Evolutionary conservation across 768 basidiomycete genomes (phyloP).

Genomic region (Terana coerulea): DNA sequence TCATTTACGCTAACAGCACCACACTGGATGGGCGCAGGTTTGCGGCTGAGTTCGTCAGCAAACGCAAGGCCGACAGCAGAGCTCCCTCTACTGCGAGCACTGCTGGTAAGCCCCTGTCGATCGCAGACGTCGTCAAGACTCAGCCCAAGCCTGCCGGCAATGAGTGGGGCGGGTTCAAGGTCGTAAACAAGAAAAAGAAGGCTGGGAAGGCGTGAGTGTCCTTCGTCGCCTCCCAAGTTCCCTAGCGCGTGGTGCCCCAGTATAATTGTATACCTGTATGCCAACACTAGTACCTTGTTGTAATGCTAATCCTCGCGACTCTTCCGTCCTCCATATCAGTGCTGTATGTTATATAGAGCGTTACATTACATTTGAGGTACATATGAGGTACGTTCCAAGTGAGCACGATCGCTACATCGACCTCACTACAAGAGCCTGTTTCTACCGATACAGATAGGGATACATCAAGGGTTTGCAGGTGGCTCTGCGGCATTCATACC

Average conservation of each 20-base stretch:
- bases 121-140: constrained; percentile 88
- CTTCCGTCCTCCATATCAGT: too few relatives aligned
- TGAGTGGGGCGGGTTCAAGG: constrained; percentile 87
- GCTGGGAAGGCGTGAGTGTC: constrained; percentile 48
- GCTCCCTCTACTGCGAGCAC: constrained; percentile 34
- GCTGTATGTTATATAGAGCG: too few relatives aligned
- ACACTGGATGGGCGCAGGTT: constrained; percentile 95
- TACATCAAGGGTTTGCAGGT: too few relatives aligned
- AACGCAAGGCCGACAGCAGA: constrained; percentile 77
- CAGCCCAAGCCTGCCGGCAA: constrained; percentile 71
- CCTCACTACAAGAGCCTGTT: too few relatives aligned
- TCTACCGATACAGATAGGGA: too few relatives aligned
- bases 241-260: neutral
- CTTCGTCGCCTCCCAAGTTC: neutral
- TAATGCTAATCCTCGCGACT: constrained; percentile 7
- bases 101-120: constrained; percentile 55
- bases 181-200: constrained; percentile 96
- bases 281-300: constrained; percentile 3
- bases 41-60: constrained; percentile 85
- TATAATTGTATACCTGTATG: neutral
- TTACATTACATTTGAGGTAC: too few relatives aligned
- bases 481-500: neutral
- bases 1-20: constrained; percentile 91
- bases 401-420: too few relatives aligned
- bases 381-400: too few relatives aligned